Conservation (phyloP, 2,329 filamentous ascomycete species). For the Xylaria polymorpha region DNA sequence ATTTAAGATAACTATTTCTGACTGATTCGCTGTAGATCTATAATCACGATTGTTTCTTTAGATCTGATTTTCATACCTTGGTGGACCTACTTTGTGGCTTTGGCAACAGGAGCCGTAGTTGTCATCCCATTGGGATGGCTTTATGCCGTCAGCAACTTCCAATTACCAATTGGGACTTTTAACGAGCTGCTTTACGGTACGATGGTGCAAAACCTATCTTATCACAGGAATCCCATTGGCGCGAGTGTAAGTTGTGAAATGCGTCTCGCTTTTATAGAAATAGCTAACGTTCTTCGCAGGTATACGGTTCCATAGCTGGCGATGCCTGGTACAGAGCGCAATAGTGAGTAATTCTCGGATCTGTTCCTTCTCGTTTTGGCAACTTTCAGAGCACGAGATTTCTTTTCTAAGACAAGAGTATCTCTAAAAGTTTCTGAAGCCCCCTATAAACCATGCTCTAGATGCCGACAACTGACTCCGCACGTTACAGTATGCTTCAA, state of each 20-base stretch:
- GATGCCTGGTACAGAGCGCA: constrained; percentile 71
- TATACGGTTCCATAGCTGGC: constrained; percentile 69
- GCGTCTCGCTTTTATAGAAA: background rate
- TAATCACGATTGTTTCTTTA: constrained; percentile 63
- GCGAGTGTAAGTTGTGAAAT: constrained; percentile 54
- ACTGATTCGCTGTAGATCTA: constrained; percentile 14
- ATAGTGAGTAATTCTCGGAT: constrained; percentile 45
- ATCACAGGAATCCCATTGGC: constrained; percentile 67
- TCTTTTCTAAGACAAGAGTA: background rate
- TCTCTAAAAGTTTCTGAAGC: background rate
- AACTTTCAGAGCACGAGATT: background rate
- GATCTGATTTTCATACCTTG: constrained; percentile 68
- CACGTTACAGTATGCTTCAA: constrained; percentile 58
- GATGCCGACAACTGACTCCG: background rate
- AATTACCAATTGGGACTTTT: constrained; percentile 65
- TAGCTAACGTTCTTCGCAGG: constrained; percentile 36
- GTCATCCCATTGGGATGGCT: constrained; percentile 69
- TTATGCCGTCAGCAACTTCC: constrained; percentile 68
- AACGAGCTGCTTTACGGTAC: constrained; percentile 71
- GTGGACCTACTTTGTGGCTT: constrained; percentile 69
- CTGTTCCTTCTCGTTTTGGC: background rate
- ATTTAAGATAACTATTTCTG: background rate
- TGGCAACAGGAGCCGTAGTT: constrained; percentile 65
- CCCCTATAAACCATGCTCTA: background rate
- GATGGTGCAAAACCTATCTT: constrained; percentile 64